Conservation (phyloP, 2,329 filamentous ascomycete species). For the Thelonectria olida region DNA sequence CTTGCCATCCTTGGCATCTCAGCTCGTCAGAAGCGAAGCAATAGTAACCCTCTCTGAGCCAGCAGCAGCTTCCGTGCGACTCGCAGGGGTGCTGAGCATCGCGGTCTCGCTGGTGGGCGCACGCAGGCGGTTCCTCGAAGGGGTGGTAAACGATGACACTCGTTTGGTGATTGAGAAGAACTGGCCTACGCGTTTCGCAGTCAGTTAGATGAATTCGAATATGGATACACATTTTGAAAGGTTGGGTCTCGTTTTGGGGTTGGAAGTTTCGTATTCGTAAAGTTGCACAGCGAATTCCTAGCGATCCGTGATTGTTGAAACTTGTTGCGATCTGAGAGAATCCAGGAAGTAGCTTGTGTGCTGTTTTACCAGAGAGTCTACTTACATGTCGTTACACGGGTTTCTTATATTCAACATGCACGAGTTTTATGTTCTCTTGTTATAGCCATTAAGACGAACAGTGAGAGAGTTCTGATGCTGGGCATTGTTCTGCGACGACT, state of each 20-base stretch:
- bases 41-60: background rate
- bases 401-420: too few species aligned
- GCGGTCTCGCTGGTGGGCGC: background rate
- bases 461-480: too few species aligned
- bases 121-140: background rate
- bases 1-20: background rate
- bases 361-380: too few species aligned
- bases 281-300: background rate
- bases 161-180: background rate
- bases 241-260: background rate
- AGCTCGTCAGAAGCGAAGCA: background rate
- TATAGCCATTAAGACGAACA: too few species aligned
- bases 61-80: conserved; percentile 2
- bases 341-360: background rate
- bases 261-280: background rate
- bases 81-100: background rate
- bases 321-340: background rate
- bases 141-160: conserved; percentile 1
- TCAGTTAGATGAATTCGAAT: background rate
- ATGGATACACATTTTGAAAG: background rate
- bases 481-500: background rate
- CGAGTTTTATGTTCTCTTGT: too few species aligned
- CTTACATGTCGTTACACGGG: too few species aligned
- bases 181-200: conserved; percentile 4
- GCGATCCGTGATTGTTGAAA: background rate